Evolutionary conservation across 2,329 filamentous ascomycete species (phyloP), one percentile per base, ranked within the genome.

Genomic region (Aspergillus fumigatus): DNA sequence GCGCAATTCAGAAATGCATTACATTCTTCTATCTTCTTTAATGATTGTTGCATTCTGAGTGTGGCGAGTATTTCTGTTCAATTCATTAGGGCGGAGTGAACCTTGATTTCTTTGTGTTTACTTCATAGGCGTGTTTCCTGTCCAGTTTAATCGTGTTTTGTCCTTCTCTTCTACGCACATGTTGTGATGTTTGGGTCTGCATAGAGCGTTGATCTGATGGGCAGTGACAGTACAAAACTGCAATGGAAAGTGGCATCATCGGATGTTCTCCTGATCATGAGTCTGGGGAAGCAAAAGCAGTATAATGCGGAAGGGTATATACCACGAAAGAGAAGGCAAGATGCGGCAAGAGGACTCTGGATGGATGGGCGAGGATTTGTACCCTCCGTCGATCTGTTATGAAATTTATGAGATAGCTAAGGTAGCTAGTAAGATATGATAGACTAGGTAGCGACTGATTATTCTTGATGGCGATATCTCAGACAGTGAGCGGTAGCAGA

Each of bases 1-100:
- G 63, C 62, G 63, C 58, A 64, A 51, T 51, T 59, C 43, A 60
- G 64, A 65, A 65, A 48, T 57, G 55, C 50, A 59, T 60, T 54
- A 45, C 54, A 51, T 40, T 40, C 8, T 56, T 41, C 21, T 48
- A 57, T 40, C 21, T 38, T 38, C 48, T 57, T 57, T 43, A 23
- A 26, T 11, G 21, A 25, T 47, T 47, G 21, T 26, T 47, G 43
- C 43, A 47, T 47, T 47, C 43, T 47, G 43, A 47, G 21, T 47
- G 19, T 47, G 43, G 43, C 43, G 43, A 47, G 43, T 47, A 10
- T 47, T 47, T 47, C 43, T 47, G 43, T 47, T 47, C 23, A 47
- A 47, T 47, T 47, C 43, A 26, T 47, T 47, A 52, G 50, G 54
- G 52, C 49, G 54, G 50, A 49, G 43, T 56, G 50, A 48, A 27